Base-by-base conservation (phyloP, 1,284 basidiomycete genomes). In the Rhodotorula glutinis region DNA sequence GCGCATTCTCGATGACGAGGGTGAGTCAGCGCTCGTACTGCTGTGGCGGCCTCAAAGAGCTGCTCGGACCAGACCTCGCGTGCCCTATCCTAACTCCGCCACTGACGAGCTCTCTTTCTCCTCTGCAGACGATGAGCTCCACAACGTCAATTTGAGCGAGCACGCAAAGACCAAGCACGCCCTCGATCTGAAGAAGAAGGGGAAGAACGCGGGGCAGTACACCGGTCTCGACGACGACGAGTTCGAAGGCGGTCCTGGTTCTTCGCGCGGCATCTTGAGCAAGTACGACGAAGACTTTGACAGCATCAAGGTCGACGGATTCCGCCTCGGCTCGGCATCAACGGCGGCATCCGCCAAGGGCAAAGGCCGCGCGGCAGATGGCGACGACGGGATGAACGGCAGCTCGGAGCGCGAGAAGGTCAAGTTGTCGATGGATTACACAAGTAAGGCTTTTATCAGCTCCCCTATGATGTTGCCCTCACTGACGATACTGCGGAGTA, bases 211-310 rank as follows among this genome's bases (percentile, higher is more conserved):
- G 0, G 72, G 69, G 23, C 87, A 90, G 75, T 99, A 98, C 77
- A 95, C 91, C 0, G 95, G 95, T 29, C 92, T 93, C 77, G 95
- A 99, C 76, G 95, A 99, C 75, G 72, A 69, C 27, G 72, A 72
- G 57, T 72, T 72, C 43, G 63, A 62, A 30, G 65, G 60, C 44
- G 63, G 27, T 1, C 33, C 61, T 3, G 66, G 62, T 0, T 29
- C 57, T 9, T 92, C 90, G 77, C 85, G 86, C 19, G 85, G 89
- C n/a, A 83, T 98, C 44, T 81, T 99, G 53, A 83, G 89, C 53
- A 98, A 99, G 78, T 99, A 99, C 76, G 95, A 98, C 75, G 91
- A 94, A 72, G 90, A 89, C 68, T 81, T 91, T 68, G 85, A 90
- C 71, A 88, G 88, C 33, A 65, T 63, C 43, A 65, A 70, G 59